phyloP scores from a whole-genome alignment of 495 filamentous ascomycete species.

The Podospora tetraspora region DNA sequence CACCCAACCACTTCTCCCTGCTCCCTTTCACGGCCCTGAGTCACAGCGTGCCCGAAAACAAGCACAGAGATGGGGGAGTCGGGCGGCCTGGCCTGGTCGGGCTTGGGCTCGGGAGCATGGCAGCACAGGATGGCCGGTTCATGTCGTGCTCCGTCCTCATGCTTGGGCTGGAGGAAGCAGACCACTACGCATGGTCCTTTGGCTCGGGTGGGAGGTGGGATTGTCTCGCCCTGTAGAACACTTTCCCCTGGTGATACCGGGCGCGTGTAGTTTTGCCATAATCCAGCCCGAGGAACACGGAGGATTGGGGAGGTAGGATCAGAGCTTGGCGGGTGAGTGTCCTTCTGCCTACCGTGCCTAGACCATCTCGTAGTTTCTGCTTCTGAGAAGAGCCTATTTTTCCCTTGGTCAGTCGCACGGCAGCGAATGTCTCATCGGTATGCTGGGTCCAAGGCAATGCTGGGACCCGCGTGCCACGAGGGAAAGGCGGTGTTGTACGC shows the following conservation, averaged over 20 bases:
- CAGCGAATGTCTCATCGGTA: not conserved
- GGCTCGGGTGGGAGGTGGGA: not conserved
- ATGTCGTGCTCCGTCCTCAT: not conserved
- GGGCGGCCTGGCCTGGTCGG: no score
- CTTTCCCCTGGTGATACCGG: not conserved
- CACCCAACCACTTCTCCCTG: not conserved
- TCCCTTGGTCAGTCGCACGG: not conserved
- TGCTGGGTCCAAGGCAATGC: not conserved
- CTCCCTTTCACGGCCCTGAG: not conserved
- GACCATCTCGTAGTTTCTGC: not conserved
- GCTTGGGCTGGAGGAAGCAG: not conserved
- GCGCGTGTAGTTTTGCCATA: not conserved
- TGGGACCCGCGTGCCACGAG: not conserved
- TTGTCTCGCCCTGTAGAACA: not conserved
- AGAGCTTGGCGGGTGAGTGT: not conserved
- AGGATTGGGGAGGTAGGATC: not conserved
- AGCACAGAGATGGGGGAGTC: not conserved
- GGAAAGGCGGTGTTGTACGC: not conserved
- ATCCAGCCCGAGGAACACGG: not conserved
- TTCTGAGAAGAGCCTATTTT: not conserved
- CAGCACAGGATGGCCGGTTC: not conserved
- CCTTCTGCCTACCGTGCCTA: not conserved
- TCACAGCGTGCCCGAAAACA: not conserved
- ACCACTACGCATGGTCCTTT: not conserved
- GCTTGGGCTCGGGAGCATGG: not conserved